Percentiles rank a stretch among this genome's conserved stretches.
These are phyloP conservation scores for Anethum foeniculum DNA, from an alignment of 140 eudicot species.

Conservation along the genomic window DNA sequence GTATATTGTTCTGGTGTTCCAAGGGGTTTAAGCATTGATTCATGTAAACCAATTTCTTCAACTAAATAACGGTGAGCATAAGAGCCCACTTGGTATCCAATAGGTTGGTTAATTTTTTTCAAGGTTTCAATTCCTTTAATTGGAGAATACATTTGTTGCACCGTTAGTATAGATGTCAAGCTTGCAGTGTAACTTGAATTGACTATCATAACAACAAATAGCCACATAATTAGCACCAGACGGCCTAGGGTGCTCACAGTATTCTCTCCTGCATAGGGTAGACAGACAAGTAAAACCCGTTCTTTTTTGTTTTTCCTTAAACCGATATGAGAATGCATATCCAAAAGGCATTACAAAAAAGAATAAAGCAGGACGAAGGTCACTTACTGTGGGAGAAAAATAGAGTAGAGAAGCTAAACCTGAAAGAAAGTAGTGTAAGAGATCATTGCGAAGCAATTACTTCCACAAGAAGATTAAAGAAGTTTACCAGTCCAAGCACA, in stretches of 20 bases:
- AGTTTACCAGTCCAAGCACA: neutral
- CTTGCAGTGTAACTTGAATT: constrained; percentile 65
- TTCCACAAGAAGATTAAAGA: neutral
- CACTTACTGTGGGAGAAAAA: constrained; percentile 51
- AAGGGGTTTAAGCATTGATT: constrained; percentile 41
- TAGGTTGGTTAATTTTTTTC: constrained; percentile 23
- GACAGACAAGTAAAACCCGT: neutral
- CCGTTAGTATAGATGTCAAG: constrained; percentile 55
- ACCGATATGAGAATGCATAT: neutral
- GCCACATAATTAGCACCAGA: constrained; percentile 49
- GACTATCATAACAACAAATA: constrained; percentile 54
- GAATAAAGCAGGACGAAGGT: neutral
- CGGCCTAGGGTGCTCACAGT: constrained; percentile 55
- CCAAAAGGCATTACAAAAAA: neutral
- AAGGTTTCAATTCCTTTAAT: constrained; percentile 45
- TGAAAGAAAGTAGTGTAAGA: constrained; percentile 10
- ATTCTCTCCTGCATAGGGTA: constrained; percentile 44
- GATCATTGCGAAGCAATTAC: neutral
- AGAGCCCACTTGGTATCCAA: constrained; percentile 54
- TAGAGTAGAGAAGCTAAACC: constrained; percentile 58
- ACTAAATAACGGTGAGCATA: constrained; percentile 37
- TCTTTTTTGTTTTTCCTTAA: neutral
- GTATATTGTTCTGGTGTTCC: constrained; percentile 43
- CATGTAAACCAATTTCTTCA: constrained; percentile 35
- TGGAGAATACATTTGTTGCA: constrained; percentile 47